phyloP scores from a whole-genome alignment of 2,329 filamentous ascomycete genomes.

The Talaromyces rugulosus region DNA sequence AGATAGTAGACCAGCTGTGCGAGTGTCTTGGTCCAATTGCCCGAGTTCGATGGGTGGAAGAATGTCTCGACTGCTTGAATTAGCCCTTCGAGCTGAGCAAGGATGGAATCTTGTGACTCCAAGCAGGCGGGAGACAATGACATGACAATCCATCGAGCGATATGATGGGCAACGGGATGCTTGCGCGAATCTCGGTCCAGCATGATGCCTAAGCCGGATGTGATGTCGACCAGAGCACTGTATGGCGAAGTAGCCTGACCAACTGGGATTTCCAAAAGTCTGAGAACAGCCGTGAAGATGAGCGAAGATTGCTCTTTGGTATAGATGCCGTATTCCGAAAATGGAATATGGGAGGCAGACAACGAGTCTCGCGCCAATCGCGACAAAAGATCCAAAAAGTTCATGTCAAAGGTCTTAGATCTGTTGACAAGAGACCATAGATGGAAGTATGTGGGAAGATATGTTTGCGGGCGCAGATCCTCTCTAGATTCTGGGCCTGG shows the following conservation, averaged over 20 bases:
- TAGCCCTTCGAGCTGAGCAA: constrained; percentile 82
- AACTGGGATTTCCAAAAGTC: constrained; percentile 91
- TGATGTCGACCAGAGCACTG: constrained; percentile 71
- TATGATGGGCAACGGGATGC: constrained; percentile 85
- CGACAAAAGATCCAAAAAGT: constrained; percentile 86
- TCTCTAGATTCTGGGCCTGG: constrained; percentile 63
- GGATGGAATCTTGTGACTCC: constrained; percentile 69
- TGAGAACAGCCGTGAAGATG: constrained; percentile 85
- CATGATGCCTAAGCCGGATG: constrained; percentile 76
- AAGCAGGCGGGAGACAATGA: constrained; percentile 83
- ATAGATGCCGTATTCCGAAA: constrained; percentile 84
- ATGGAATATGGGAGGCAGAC: constrained; percentile 68
- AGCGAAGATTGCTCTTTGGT: constrained; percentile 86
- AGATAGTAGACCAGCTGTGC: constrained; percentile 89
- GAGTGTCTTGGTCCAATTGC: constrained; percentile 82
- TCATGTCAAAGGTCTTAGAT: constrained; percentile 80
- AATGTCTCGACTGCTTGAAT: constrained; percentile 97
- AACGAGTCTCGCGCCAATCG: constrained; percentile 81
- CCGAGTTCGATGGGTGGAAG: constrained; percentile 96
- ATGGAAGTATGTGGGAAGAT: constrained; percentile 92
- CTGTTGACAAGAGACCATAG: constrained; percentile 90
- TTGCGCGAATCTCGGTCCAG: constrained; percentile 91
- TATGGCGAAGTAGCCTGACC: constrained; percentile 94
- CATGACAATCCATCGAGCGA: constrained; percentile 89
- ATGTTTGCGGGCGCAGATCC: constrained; percentile 80